Percentiles rank a stretch among this genome's conserved stretches.
Conservation (phyloP, 805 yeast genomes). For the Yarrowia sp. region DNA sequence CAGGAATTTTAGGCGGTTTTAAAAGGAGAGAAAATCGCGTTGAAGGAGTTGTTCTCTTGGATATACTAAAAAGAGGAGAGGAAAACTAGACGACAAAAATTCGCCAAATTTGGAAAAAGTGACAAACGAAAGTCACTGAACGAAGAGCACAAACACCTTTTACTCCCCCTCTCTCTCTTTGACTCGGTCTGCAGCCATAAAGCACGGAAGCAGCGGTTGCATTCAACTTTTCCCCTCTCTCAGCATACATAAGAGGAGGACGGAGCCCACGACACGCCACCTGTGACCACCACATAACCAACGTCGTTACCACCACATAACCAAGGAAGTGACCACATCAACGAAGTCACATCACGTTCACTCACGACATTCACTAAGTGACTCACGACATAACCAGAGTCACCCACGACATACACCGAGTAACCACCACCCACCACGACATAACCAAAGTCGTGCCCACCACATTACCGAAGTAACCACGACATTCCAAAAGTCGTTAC, state of each 20-base stretch:
- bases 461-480: background rate
- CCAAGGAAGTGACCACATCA: background rate
- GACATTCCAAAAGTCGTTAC: background rate
- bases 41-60: too few species aligned
- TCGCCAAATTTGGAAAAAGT: too few species aligned
- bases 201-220: background rate
- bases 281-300: background rate
- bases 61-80: too few species aligned
- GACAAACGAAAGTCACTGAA: too few species aligned
- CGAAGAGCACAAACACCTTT: too few species aligned
- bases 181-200: constrained; percentile 20
- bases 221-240: background rate
- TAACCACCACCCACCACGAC: too few species aligned
- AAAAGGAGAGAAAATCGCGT: too few species aligned
- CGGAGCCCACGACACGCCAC: too few species aligned
- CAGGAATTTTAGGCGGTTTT: too few species aligned
- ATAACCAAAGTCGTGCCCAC: too few species aligned
- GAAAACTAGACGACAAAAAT: too few species aligned
- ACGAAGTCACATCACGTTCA: background rate
- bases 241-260: background rate
- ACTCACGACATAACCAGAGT: background rate
- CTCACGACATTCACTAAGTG: background rate
- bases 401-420: background rate
- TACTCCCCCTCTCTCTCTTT: background rate
- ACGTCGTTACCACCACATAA: too few species aligned